These are phyloP conservation scores for Crithidia expoeki DNA, from an alignment of 208 protist species.

Conservation along the genomic window DNA sequence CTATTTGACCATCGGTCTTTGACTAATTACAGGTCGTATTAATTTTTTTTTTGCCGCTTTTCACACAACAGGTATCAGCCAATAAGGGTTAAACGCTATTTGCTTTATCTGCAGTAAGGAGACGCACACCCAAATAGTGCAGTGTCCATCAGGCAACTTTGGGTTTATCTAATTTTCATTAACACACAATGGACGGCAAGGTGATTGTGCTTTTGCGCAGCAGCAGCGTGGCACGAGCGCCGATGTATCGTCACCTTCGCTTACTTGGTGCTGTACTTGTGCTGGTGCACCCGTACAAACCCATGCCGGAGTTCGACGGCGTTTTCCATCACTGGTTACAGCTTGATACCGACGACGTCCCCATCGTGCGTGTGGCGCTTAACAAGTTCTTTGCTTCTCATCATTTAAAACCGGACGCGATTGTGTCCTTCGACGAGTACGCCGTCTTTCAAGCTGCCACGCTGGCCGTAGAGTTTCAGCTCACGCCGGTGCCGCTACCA, in stretches of 20 bases:
- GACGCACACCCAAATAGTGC: too few relatives aligned
- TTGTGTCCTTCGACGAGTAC: constrained; percentile 90
- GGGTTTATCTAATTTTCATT: neutral
- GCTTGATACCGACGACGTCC: constrained; percentile 60
- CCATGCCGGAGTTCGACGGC: constrained; percentile 40
- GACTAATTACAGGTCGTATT: too few relatives aligned
- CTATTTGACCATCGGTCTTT: too few relatives aligned
- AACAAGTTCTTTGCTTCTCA: constrained; percentile 28
- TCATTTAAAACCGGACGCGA: constrained; percentile 43
- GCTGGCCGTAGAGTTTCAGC: constrained; percentile 35
- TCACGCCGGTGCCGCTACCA: constrained; percentile 56
- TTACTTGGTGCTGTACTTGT: constrained; percentile 47
- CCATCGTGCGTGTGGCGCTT: constrained; percentile 33
- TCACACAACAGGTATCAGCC: too few relatives aligned
- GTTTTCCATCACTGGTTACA: constrained; percentile 58
- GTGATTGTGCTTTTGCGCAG: constrained; percentile 72
- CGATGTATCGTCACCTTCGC: constrained; percentile 63
- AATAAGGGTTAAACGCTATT: neutral
- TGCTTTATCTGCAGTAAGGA: constrained; percentile 15
- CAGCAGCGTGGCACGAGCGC: constrained; percentile 67
- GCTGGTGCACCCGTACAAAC: constrained; percentile 52
- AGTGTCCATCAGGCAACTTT: too few relatives aligned
- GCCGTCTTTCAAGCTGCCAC: constrained; percentile 66
- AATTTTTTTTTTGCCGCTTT: too few relatives aligned
- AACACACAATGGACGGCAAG: constrained; percentile 50